These are phyloP conservation scores for Oryza nivara DNA, from an alignment of 176 grass and related monocot species.

Conservation along the genomic window DNA sequence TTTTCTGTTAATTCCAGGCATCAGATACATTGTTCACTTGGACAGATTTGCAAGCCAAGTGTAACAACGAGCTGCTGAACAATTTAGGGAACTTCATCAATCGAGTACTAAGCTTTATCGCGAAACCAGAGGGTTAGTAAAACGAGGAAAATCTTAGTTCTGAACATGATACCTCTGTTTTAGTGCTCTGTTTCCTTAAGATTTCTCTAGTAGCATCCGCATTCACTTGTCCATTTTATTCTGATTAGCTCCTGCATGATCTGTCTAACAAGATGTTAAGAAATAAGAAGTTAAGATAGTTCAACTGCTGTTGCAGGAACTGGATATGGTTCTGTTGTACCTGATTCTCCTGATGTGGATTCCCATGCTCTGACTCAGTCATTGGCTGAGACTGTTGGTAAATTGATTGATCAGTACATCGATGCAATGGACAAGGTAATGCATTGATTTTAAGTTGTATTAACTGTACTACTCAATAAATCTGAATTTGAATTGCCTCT, in stretches of 20 bases:
- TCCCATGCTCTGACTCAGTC: constrained; percentile 51
- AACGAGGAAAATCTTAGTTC: background rate
- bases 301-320: constrained; percentile 48
- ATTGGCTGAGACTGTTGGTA: constrained; percentile 59
- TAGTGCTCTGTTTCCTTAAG: background rate
- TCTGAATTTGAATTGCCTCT: background rate
- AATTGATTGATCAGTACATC: constrained; percentile 67
- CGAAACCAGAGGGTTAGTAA: constrained; percentile 72
- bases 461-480: background rate
- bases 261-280: background rate
- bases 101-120: constrained; percentile 79
- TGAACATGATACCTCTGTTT: background rate
- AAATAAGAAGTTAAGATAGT: background rate
- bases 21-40: constrained; percentile 88
- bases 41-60: constrained; percentile 71
- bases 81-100: constrained; percentile 88
- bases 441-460: constrained; percentile 15
- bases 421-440: constrained; percentile 88
- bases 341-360: constrained; percentile 60
- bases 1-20: constrained; percentile 50
- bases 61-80: constrained; percentile 69
- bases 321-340: constrained; percentile 75
- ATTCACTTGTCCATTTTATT: background rate
- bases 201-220: background rate
- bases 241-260: background rate